Evolutionary conservation across 805 yeast genomes (phyloP), one percentile per base, ranked within the genome.

Genomic region (Zygoascus biomembranicola): DNA sequence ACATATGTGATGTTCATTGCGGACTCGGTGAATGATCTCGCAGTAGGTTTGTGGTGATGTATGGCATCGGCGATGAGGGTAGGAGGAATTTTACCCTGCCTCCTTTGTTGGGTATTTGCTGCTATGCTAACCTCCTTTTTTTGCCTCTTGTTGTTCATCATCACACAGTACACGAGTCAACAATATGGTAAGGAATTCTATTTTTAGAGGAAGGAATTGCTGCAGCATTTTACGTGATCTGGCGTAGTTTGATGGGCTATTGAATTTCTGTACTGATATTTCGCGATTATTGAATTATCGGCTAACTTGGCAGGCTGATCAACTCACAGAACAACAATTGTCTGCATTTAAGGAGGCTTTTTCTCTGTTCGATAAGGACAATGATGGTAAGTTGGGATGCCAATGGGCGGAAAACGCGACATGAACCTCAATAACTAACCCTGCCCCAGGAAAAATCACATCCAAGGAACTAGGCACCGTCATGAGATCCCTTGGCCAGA

Each of bases 401-500:
- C 14, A 9, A 43, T 43, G 5, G 26, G 26, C 8, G 46, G 23
- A 20, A 43, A 20, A 19, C n/a, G 46, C 5, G 46, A 16, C 5
- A 18, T 16, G 5, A 20, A 16, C 8, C 26, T 18, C 19, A n/a
- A 20, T n/a, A 14, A 18, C 49, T 26, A 45, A 44, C 31, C 19
- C n/a, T n/a, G n/a, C n/a, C 37, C 6, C 26, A 59, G 69, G 69
- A 48, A 88, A 89, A 67, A 94, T 94, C 75, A 89, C 97, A 55
- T 87, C 97, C 63, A 81, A 87, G 66, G 99, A 94, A 73, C 78
- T 94, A 62, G 97, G 98, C 60, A 90, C 97, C 3, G 99, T 94
- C 51, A 94, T 94, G 99, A 85, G 99, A 74, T 88, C 97, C n/a
- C 77, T 94, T 66, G 99, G 99, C 51, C 94, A 90, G 72, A 92